phyloP scores from a whole-genome alignment of 1,139 yeast genomes.

The Petasospora rhodanensis region DNA sequence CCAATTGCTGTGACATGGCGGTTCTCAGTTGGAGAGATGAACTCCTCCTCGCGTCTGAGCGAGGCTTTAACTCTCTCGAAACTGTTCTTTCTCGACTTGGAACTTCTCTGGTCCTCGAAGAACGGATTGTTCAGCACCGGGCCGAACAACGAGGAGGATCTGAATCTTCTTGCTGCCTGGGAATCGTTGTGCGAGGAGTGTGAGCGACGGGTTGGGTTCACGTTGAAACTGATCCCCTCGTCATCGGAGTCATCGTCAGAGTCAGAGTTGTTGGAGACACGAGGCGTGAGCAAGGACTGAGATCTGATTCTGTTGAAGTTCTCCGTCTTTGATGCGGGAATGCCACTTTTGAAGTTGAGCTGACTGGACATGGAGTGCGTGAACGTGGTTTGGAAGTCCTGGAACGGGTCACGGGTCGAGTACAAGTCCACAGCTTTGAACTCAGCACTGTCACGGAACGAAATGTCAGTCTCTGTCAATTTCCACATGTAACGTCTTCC shows the following conservation, averaged over 20 bases:
- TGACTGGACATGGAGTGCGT: constrained; percentile 8
- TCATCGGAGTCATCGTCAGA: constrained; percentile 20
- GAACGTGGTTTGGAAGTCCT: constrained; percentile 24
- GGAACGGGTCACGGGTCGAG: constrained; percentile 21
- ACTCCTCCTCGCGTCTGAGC: constrained; percentile 12
- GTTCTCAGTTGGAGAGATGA: constrained; percentile 11
- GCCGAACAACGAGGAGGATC: constrained; percentile 25
- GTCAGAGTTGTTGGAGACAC: constrained; percentile 4
- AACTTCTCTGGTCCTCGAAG: constrained; percentile 10
- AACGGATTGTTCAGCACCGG: constrained; percentile 20
- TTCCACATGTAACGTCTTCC: constrained; percentile 18
- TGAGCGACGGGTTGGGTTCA: constrained; percentile 6
- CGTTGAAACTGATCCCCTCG: constrained; percentile 25
- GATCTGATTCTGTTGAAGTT: constrained; percentile 19
- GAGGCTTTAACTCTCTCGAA: constrained; percentile 13
- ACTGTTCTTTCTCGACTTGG: constrained; percentile 10
- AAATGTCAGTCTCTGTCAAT: constrained; percentile 24
- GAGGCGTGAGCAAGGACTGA: constrained; percentile 19
- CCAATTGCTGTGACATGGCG: too few relatives aligned
- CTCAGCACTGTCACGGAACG: constrained; percentile 7
- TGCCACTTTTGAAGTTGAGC: constrained; percentile 17
- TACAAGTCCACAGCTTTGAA: constrained; percentile 15
- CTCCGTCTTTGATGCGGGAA: constrained; percentile 14
- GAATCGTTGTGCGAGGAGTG: constrained; percentile 1
- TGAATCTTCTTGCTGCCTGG: constrained; percentile 19